These are phyloP conservation scores for Naematelia encephala DNA, from an alignment of 768 basidiomycete genomes.

Conservation along the genomic window DNA sequence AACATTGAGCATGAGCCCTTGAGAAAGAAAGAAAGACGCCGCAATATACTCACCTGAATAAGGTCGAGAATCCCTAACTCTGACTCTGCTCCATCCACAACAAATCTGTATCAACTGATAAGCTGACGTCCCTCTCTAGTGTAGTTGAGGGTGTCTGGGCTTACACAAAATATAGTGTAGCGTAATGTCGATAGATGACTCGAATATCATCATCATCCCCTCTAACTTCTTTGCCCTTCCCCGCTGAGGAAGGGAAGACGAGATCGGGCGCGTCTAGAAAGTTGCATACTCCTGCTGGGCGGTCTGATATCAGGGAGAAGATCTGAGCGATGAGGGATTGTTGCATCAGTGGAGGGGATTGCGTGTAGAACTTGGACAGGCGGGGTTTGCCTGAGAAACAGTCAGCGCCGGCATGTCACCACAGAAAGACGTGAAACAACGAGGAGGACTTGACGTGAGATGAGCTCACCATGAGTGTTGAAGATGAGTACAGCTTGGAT, in stretches of 20 bases:
- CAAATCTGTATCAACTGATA: constrained; percentile 56
- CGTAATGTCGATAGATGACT: constrained; percentile 92
- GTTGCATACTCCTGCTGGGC: constrained; percentile 83
- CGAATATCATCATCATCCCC: constrained; percentile 56
- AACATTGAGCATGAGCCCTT: background rate
- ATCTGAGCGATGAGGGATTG: constrained; percentile 72
- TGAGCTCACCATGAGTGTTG: constrained; percentile 79
- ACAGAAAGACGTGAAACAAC: constrained; percentile 54
- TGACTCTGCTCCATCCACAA: constrained; percentile 93
- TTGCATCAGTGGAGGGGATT: constrained; percentile 38
- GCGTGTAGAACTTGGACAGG: constrained; percentile 51
- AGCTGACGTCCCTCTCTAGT: background rate
- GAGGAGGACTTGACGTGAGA: too few species aligned
- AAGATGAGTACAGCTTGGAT: constrained; percentile 60
- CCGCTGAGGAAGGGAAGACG: constrained; percentile 31
- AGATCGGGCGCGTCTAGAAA: constrained; percentile 72
- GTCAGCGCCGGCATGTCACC: constrained; percentile 55
- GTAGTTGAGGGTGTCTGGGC: constrained; percentile 12
- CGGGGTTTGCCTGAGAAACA: constrained; percentile 44
- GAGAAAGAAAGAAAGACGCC: background rate
- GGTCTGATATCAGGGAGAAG: constrained; percentile 77
- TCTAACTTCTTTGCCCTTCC: constrained; percentile 23
- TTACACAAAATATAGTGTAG: constrained; percentile 86
- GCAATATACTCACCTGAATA: constrained; percentile 69
- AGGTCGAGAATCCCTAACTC: constrained; percentile 93